Evolutionary conservation across 192 early-diverging fungal genomes (phyloP), one percentile per base, ranked within the genome.

Genomic region (Chytriomyces sp.): DNA sequence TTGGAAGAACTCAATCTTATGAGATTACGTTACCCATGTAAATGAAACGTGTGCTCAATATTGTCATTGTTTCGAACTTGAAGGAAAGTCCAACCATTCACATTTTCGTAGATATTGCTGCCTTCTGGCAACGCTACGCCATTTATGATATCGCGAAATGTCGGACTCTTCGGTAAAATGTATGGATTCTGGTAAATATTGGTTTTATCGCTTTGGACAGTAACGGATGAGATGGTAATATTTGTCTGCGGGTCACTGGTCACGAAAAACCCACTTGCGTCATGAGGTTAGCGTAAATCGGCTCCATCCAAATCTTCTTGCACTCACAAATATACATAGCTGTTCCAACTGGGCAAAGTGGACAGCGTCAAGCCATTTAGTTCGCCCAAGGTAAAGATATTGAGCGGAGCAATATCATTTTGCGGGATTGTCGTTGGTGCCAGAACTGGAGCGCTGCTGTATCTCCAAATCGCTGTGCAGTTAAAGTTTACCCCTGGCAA

Each of bases 1-100:
- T 3, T 44, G 28, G 40, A n/a, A 28, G 7, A 7, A 26, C 2
- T 0, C 32, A 25, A 22, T 22, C 5, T 10, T 56, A 25, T 22
- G 26, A 6, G 14, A 25, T 6, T 26, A 38, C 14, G 17, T 39
- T 62, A 64, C 62, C 65, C 65, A 68, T 70, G 68, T 7, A 70
- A 31, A 30, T 70, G 68, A 44, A 70, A 70, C 30, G 33, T 26
- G 32, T 70, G 68, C 31, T 70, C 68, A 10, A 70, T 39, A 12
- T 57, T 59, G 28, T 70, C 68, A 0, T 37, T 26, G 22, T 57
- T 57, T 10, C 56, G 30, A 4, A 70, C 31, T 39, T 57, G 39
- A 10, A 59, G 19, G 32, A 64, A 64, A n/a, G 32, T 44, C 62
- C 62, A 64, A 22, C 28, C 40, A 19, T 34, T 39, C 65, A 44